Base-by-base conservation (phyloP, 768 basidiomycete genomes). In the Leucosporidium yakuticum region DNA sequence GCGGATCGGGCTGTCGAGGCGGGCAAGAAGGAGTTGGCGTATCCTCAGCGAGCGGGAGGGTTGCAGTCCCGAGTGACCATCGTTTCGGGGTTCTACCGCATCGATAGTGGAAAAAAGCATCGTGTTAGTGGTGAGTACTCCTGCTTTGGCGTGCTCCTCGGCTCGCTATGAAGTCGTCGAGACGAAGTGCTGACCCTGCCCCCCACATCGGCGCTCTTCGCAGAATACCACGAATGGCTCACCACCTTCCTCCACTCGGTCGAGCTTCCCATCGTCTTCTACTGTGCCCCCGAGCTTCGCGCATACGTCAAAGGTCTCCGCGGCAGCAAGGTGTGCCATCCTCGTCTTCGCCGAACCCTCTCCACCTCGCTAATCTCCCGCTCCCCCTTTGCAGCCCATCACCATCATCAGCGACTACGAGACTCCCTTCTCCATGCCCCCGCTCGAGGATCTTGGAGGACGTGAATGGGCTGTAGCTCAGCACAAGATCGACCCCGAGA, bases 221-320 rank as follows among this genome's bases (percentile, higher is more conserved):
- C 54, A 71, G 73, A 74, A 47, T 74, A 74, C 48, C 64, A 71
- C 60, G 58, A 60, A 17, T 74, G 74, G 74, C 44, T 74, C 36
- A 60, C 59, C 21, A 68, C 68, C 64, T 74, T 74, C 47, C 69
- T 74, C 12, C 44, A 58, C 2, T 62, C 69, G 17, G 74, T 74
- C 50, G 74, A 74, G 57, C 44, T 67, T 0, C 74, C 74, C 15
- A 66, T 74, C 61, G 50, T 74, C 39, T 74, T 74, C 64, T 74
- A 70, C 49, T 72, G 70, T 36, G 69, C 74, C 0, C 74, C 74
- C 4, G 54, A 63, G n/a, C 29, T 70, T 29, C 54, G 60, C 14
- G 65, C 60, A 3, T 60, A 70, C 49, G 36, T 74, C 31, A 34
- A 48, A 7, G 54, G 62, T 17, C 34, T 74, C 36, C 53, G 74